These are phyloP conservation scores for Colletotrichum nymphaeae DNA, from an alignment of 2,329 filamentous ascomycete species.

Conservation along the genomic window DNA sequence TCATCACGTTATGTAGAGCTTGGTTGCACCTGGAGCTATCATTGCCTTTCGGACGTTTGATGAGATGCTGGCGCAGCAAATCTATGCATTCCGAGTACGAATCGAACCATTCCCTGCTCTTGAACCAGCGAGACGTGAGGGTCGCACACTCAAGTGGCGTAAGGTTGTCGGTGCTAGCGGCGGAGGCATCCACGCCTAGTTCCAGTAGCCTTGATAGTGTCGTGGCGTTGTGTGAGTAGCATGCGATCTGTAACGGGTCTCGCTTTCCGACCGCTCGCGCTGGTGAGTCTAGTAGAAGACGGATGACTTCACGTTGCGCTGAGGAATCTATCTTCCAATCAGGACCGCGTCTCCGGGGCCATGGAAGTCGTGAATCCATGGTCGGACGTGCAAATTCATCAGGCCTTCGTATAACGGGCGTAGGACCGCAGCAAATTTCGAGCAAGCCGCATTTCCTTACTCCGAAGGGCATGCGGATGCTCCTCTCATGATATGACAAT, in stretches of 20 bases:
- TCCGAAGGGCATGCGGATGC: background rate
- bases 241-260: background rate
- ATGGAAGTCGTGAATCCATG: background rate
- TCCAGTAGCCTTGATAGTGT: background rate
- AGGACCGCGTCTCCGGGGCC: background rate
- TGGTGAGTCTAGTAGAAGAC: background rate
- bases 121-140: too few relatives aligned
- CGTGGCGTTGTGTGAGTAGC: background rate
- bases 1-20: background rate
- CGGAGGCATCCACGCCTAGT: background rate
- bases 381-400: background rate
- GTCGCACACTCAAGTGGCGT: background rate
- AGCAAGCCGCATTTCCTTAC: background rate
- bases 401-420: background rate
- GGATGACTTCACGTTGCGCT: background rate
- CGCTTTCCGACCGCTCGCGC: background rate
- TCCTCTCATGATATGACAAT: background rate
- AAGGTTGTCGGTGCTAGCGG: background rate
- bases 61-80: background rate
- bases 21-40: background rate
- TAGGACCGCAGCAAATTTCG: background rate
- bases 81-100: background rate
- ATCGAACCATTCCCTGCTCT: too few relatives aligned
- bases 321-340: too few relatives aligned
- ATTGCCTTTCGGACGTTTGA: background rate